A percentile compares a stretch with the other conserved stretches of the same genome.
phyloP scores from a whole-genome alignment of 305 asterid genomes.

The Salvia sclarea region DNA sequence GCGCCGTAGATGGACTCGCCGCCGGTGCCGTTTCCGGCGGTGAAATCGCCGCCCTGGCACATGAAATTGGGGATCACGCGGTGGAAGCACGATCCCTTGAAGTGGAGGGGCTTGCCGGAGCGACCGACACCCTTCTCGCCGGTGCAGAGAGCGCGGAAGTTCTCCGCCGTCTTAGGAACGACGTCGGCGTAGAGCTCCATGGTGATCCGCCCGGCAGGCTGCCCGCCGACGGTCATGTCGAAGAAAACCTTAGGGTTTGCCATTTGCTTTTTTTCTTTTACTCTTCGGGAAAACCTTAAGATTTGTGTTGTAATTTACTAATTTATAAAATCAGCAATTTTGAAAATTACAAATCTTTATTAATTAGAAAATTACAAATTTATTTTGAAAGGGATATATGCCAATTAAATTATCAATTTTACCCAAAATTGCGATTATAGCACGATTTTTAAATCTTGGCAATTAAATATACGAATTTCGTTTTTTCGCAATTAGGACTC shows the following conservation, averaged over 20 bases:
- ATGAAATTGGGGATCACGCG: slow-evolving; percentile 71
- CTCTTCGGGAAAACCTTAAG: background rate
- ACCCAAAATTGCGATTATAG: no score
- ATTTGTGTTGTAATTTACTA: no score
- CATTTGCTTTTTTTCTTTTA: slow-evolving; percentile 39
- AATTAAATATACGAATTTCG: no score
- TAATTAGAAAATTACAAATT: no score
- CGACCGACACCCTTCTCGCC: slow-evolving; percentile 62
- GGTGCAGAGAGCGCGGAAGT: slow-evolving; percentile 73
- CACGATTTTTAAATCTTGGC: no score
- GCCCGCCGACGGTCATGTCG: slow-evolving; percentile 63
- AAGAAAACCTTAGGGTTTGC: slow-evolving; percentile 66
- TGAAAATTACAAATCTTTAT: no score
- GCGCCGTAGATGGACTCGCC: slow-evolving; percentile 72
- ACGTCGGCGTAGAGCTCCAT: slow-evolving; percentile 63
- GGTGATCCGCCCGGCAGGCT: slow-evolving; percentile 50
- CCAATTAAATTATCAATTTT: no score
- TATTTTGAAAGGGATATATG: no score
- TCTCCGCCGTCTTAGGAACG: slow-evolving; percentile 64
- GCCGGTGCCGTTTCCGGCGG: slow-evolving; percentile 69
- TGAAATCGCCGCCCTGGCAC: slow-evolving; percentile 82
- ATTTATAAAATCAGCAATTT: no score
- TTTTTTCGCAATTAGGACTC: no score
- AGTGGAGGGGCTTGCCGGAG: slow-evolving; percentile 68
- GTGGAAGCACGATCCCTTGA: slow-evolving; percentile 66